Evolutionary conservation across 106 monocot genomes (phyloP), one percentile per base, ranked within the genome.

Genomic region (Alisma plantagoaquatica): DNA sequence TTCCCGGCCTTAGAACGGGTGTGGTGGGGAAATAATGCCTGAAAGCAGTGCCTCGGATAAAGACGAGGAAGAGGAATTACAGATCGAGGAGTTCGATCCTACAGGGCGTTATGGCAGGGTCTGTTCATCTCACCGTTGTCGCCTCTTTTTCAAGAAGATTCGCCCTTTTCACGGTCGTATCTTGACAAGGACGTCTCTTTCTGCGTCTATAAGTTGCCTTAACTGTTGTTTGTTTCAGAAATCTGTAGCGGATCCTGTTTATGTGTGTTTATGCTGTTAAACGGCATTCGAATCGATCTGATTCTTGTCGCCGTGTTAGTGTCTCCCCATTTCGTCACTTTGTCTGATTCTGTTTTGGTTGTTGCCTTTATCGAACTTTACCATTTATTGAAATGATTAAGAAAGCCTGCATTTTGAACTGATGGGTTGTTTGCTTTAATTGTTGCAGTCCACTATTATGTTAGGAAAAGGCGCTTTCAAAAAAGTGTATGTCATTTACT

Each of bases 401-500:
- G n/a, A n/a, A n/a, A n/a, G n/a, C n/a, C n/a, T n/a, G n/a, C n/a
- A n/a, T n/a, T n/a, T n/a, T n/a, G n/a, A n/a, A n/a, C n/a, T n/a
- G n/a, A n/a, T n/a, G n/a, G n/a, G n/a, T n/a, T n/a, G n/a, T n/a
- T n/a, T n/a, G n/a, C n/a, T n/a, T n/a, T n/a, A n/a, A n/a, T 19
- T 44, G 5, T 57, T 74, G 62, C 77, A 86, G 86, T 77, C 74
- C 21, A 0, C 3, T 7, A 77, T 71, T 54, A 57, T 86, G 11
- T 48, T 86, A 8, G 86, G 86, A 27, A 86, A 69, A 57, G 86
- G 86, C 14, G 80, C 86, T 16, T 77, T 64, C 53, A 86, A 86
- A 56, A 81, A 66, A 4, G 86, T 86, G 86, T 86, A 86, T 61
- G 59, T 23, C 6, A 18, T 38, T 29, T 11, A 22, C 4, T 24